These are phyloP conservation scores for Neckera pumila DNA, from an alignment of 225 moss, liverwort and hornwort genomes.

Conservation along the genomic window DNA sequence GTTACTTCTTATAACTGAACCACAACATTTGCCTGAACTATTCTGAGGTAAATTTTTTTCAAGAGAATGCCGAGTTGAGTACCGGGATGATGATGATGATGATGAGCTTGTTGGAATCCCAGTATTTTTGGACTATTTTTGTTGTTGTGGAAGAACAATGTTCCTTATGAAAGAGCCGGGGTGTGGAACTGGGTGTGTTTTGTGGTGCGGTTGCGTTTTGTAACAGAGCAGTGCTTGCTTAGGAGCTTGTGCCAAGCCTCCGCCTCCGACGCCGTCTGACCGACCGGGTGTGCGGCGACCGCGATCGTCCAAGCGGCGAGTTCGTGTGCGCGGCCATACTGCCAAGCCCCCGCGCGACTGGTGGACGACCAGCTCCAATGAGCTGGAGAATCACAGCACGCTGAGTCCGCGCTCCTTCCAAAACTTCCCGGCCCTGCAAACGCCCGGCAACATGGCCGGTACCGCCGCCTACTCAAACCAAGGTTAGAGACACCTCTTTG, in stretches of 20 bases:
- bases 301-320: slow-evolving; percentile 35
- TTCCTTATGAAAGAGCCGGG: slow-evolving; percentile 47
- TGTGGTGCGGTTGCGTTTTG: slow-evolving; percentile 32
- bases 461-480: slow-evolving; percentile 21
- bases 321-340: slow-evolving; percentile 35
- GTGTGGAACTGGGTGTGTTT: slow-evolving; percentile 12
- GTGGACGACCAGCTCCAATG: slow-evolving; percentile 54
- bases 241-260: slow-evolving; percentile 52
- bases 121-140: not conserved
- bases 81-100: not conserved
- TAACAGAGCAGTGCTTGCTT: slow-evolving; percentile 64
- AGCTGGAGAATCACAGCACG: slow-evolving; percentile 35
- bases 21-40: not conserved
- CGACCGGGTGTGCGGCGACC: slow-evolving; percentile 11
- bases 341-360: slow-evolving; percentile 37
- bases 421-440: slow-evolving; percentile 23
- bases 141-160: not conserved
- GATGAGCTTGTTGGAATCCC: not conserved
- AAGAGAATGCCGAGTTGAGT: not conserved
- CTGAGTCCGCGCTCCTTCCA: slow-evolving; percentile 39
- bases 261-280: slow-evolving; percentile 39
- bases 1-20: not conserved
- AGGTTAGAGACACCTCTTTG: not conserved
- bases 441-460: slow-evolving; percentile 10
- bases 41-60: not conserved